These are phyloP conservation scores for Microstegium vimineum DNA, from an alignment of 176 grass and related monocot genomes.

Conservation along the genomic window DNA sequence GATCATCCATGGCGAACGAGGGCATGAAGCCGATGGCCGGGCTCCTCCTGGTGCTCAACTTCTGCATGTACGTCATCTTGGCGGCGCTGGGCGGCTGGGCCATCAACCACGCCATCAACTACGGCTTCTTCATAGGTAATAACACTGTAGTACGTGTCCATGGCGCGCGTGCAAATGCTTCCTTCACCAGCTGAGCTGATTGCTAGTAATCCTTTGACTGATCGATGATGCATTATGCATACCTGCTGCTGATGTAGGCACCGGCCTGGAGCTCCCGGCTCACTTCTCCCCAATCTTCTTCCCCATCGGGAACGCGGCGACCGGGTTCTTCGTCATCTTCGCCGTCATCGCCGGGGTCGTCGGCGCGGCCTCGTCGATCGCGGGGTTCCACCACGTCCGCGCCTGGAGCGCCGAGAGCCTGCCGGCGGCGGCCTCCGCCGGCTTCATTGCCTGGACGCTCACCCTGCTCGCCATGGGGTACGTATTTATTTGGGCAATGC, in stretches of 20 bases:
- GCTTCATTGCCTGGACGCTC: constrained; percentile 73
- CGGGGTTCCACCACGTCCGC: constrained; percentile 55
- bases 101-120: constrained; percentile 75
- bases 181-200: not conserved
- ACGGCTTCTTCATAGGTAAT: constrained; percentile 64
- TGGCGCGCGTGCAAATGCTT: no score
- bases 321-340: constrained; percentile 89
- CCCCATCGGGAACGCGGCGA: constrained; percentile 86
- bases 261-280: constrained; percentile 55
- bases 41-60: constrained; percentile 78
- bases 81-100: constrained; percentile 86
- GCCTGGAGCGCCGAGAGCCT: constrained; percentile 61
- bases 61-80: constrained; percentile 87
- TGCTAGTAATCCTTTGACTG: not conserved
- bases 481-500: not conserved
- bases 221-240: not conserved
- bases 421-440: constrained; percentile 72
- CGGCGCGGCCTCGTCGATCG: constrained; percentile 66
- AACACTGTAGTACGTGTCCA: not conserved
- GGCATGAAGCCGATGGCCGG: constrained; percentile 51
- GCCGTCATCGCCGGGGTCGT: constrained; percentile 77
- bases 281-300: constrained; percentile 92
- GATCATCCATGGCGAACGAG: constrained; percentile 42
- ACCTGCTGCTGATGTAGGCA: not conserved
- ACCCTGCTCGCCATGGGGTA: constrained; percentile 95